Evolutionary conservation across 495 filamentous ascomycete genomes (phyloP), one percentile per base, ranked within the genome.

Genomic region (Podospora pseudoanserina): DNA sequence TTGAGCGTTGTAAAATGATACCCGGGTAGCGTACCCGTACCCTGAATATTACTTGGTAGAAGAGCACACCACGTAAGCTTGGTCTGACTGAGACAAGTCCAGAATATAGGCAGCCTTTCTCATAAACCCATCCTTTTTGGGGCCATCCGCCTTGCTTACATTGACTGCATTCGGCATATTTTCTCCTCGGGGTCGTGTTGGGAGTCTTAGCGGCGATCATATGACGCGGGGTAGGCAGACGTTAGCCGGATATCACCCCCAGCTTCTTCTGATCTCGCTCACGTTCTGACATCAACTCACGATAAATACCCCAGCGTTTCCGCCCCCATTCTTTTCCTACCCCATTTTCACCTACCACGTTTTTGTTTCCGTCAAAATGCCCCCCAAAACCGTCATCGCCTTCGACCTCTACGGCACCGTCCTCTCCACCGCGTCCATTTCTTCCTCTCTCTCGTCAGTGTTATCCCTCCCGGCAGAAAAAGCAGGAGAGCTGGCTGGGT

Each of bases 331-430:
- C 39, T 2, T 49, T 49, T 11, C 13, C 13, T 7, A 32, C 13
- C 39, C 9, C 39, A 11, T 49, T 16, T 13, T 49, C 9, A 6
- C 39, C 39, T 13, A 49, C 15, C 39, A 49, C 7, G 15, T 13
- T 3, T 49, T 13, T 11, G 2, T 13, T 9, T 2, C 15, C 0
- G 39, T 9, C 39, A 49, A 49, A 49, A 66, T 59, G 54, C 4
- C 54, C 55, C 60, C 57, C 66, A 78, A 80, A 34, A 85, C 76
- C 9, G 73, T 88, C 54, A 81, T 94, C 66, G 91, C 90, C 4
- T 91, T 94, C 67, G 90, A 93, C 73, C 80, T 92, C 15, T 93
- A 92, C 76, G 91, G 90, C 44, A 92, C 90, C 6, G 68, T 94
- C 5, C 80, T 92, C 16, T 89, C 88, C 32, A 92, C 89, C 28